phyloP scores from a whole-genome alignment of 2,329 filamentous ascomycete genomes.

The Fusarium armeniacum region DNA sequence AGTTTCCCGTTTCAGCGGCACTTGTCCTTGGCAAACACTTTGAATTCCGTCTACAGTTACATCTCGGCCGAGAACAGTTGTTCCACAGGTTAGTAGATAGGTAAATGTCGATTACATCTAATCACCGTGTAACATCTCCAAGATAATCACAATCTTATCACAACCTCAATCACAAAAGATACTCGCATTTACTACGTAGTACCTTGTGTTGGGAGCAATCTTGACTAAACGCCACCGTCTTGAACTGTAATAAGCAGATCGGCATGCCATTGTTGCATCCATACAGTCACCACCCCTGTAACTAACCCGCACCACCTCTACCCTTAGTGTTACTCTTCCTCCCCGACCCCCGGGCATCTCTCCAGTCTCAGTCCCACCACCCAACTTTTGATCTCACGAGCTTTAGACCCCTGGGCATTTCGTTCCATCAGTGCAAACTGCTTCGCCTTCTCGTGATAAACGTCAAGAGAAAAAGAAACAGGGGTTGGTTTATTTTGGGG shows the following conservation, averaged over 20 bases:
- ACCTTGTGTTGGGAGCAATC: neutral
- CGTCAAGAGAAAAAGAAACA: constrained; percentile 4
- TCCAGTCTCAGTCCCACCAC: constrained; percentile 9
- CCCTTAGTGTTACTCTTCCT: constrained; percentile 6
- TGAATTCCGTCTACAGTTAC: neutral
- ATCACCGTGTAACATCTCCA: neutral
- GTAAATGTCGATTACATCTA: neutral
- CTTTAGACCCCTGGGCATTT: constrained; percentile 20
- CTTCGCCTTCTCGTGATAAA: constrained; percentile 34
- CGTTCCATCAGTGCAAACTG: neutral
- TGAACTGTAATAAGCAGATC: constrained; percentile 26
- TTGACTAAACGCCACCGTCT: constrained; percentile 29
- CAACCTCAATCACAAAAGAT: neutral
- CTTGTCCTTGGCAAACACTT: constrained; percentile 4
- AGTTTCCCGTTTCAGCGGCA: neutral
- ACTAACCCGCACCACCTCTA: constrained; percentile 33
- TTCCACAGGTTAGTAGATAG: neutral
- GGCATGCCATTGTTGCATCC: constrained; percentile 33
- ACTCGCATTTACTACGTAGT: constrained; percentile 1
- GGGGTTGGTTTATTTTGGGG: constrained; percentile 43
- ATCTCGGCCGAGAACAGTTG: neutral
- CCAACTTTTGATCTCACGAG: constrained; percentile 15
- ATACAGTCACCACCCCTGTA: constrained; percentile 15
- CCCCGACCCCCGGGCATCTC: neutral
- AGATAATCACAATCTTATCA: neutral